Percentiles rank a stretch among this genome's conserved stretches.
These are phyloP conservation scores for Leucosporidium yakuticum DNA, from an alignment of 768 basidiomycete genomes.

Conservation along the genomic window DNA sequence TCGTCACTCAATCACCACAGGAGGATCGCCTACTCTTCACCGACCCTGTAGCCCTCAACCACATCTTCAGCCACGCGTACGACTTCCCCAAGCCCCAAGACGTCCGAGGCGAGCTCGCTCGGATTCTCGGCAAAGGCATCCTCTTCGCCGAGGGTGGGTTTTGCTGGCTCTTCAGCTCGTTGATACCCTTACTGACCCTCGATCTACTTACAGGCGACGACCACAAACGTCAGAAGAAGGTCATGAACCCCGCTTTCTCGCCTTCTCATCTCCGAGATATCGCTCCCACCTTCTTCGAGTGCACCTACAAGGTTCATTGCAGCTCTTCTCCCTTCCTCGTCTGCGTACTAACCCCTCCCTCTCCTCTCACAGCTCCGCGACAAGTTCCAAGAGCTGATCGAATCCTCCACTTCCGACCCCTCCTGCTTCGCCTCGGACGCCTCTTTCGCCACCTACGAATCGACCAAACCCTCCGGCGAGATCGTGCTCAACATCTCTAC, in stretches of 20 bases:
- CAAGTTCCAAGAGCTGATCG: conserved; percentile 7
- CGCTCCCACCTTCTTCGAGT: conserved; percentile 29
- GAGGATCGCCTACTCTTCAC: conserved; percentile 19
- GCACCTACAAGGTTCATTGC: conserved; percentile 16
- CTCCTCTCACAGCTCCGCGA: conserved; percentile 16
- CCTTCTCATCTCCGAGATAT: conserved; percentile 21
- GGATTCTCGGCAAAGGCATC: conserved; percentile 34
- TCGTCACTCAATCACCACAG: not conserved
- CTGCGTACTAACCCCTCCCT: too few relatives aligned
- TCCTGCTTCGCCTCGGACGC: conserved; percentile 2
- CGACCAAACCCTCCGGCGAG: not conserved
- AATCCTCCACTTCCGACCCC: not conserved
- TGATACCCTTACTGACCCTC: not conserved
- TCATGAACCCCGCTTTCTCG: conserved; percentile 30
- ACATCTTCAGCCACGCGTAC: conserved; percentile 27
- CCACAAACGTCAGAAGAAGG: conserved; percentile 30
- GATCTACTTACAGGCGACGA: conserved; percentile 13
- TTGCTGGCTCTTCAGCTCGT: too few relatives aligned
- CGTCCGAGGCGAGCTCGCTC: conserved; percentile 25
- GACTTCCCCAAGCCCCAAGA: conserved; percentile 33
- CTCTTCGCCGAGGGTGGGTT: conserved; percentile 33
- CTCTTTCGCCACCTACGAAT: not conserved
- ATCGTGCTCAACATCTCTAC: conserved; percentile 40
- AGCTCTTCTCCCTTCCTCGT: too few relatives aligned
- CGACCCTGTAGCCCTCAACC: conserved; percentile 29